Evolutionary conservation across 768 basidiomycete genomes (phyloP).

Genomic region (Ramaria rubella): DNA sequence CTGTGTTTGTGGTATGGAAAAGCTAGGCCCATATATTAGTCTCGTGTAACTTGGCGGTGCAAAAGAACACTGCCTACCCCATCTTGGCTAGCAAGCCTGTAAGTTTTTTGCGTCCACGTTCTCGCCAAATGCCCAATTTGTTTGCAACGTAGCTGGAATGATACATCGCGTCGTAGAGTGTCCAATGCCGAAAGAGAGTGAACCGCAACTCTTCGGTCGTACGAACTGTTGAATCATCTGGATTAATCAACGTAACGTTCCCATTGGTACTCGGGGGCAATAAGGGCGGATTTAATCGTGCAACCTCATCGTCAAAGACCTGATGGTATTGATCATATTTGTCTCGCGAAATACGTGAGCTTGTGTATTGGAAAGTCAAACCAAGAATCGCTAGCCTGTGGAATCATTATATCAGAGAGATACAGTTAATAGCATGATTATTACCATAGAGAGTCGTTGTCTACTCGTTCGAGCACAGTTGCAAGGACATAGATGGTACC

Average conservation of each 20-base stretch:
- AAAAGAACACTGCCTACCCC: slow-evolving; percentile 57
- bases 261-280: slow-evolving; percentile 31
- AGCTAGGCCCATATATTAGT: slow-evolving; percentile 40
- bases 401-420: slow-evolving; percentile 1
- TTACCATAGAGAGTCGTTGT: slow-evolving; percentile 91
- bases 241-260: slow-evolving; percentile 40
- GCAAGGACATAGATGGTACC: slow-evolving; percentile 87
- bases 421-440: background rate
- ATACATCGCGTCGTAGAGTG: slow-evolving; percentile 94
- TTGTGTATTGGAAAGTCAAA: slow-evolving; percentile 86
- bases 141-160: slow-evolving; percentile 95
- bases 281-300: slow-evolving; percentile 71
- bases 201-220: slow-evolving; percentile 88
- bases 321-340: slow-evolving; percentile 77
- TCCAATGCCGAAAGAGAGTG: slow-evolving; percentile 96
- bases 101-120: slow-evolving; percentile 81
- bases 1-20: slow-evolving; percentile 90
- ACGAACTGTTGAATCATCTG: slow-evolving; percentile 81
- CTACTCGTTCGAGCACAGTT: slow-evolving; percentile 82
- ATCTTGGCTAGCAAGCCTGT: slow-evolving; percentile 95
- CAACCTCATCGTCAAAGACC: slow-evolving; percentile 87
- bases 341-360: slow-evolving; percentile 80
- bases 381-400: slow-evolving; percentile 87
- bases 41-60: background rate
- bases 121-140: slow-evolving; percentile 95